Conservation (phyloP, 352 stramenopile species). For the Pilasporangium apinafurcum region DNA sequence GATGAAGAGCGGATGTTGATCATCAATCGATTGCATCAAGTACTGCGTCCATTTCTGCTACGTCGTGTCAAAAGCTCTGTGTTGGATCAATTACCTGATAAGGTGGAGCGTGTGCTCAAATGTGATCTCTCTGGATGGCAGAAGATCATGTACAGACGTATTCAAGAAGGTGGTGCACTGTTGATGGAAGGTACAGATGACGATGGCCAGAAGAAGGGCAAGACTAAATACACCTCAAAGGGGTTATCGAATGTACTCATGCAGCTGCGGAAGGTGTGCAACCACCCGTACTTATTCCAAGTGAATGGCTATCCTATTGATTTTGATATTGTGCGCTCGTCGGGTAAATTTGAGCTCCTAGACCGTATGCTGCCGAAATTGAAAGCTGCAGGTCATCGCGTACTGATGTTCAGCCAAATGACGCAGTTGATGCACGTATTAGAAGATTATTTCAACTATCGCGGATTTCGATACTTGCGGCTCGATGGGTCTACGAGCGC, state of each 20-base stretch:
- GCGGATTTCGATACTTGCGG: slow-evolving; percentile 91
- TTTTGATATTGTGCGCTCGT: slow-evolving; percentile 81
- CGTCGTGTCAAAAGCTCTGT: slow-evolving; percentile 84
- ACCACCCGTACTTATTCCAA: slow-evolving; percentile 87
- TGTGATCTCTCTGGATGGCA: slow-evolving; percentile 85
- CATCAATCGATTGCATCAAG: slow-evolving; percentile 82
- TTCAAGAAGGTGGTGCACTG: slow-evolving; percentile 81
- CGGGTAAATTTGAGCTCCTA: slow-evolving; percentile 94
- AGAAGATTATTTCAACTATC: slow-evolving; percentile 88
- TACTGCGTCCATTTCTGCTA: slow-evolving; percentile 80
- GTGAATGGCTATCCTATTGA: slow-evolving; percentile 80
- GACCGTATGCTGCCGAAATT: slow-evolving; percentile 96
- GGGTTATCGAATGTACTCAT: slow-evolving; percentile 85
- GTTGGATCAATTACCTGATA: slow-evolving; percentile 81
- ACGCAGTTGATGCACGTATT: slow-evolving; percentile 88
- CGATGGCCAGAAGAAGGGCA: slow-evolving; percentile 58
- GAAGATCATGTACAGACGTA: slow-evolving; percentile 85
- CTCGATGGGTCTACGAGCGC: slow-evolving; percentile 96
- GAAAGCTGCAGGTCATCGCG: slow-evolving; percentile 87
- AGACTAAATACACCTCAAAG: slow-evolving; percentile 82
- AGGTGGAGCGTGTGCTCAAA: slow-evolving; percentile 84
- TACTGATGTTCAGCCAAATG: slow-evolving; percentile 91
- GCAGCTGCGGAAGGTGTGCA: slow-evolving; percentile 87
- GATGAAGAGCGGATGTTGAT: slow-evolving; percentile 88
- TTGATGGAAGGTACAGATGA: slow-evolving; percentile 71